phyloP scores from a whole-genome alignment of 73 alveolate species.

The Symbiodinium pilosum region DNA sequence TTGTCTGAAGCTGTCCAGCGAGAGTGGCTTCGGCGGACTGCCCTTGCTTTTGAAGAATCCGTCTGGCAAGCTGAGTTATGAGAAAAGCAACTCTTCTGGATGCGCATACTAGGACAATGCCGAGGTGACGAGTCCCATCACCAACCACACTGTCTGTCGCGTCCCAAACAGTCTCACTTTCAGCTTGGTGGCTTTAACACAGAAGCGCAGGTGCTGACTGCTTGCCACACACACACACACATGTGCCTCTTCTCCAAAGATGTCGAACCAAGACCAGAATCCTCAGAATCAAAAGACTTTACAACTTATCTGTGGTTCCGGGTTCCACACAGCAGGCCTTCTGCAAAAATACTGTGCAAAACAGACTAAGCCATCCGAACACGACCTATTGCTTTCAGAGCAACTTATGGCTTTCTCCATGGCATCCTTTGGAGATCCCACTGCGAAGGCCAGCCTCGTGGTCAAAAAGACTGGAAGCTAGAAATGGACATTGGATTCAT shows the following conservation, averaged over 20 bases:
- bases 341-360: background rate
- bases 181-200: background rate
- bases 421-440: background rate
- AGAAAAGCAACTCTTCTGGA: background rate
- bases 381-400: background rate
- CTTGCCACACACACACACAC: too few species aligned
- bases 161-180: background rate
- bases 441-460: background rate
- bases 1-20: background rate
- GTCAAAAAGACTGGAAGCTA: too few species aligned
- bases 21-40: background rate
- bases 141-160: background rate
- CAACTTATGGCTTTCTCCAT: background rate
- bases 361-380: background rate
- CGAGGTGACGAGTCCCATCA: background rate
- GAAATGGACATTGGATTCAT: too few species aligned
- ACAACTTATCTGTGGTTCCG: background rate
- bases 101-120: background rate
- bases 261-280: constrained; percentile 2
- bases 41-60: background rate
- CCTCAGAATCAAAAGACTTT: background rate
- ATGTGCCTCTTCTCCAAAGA: background rate
- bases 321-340: background rate
- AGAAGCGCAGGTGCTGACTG: too few species aligned
- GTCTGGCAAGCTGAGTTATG: background rate